Base-by-base conservation (phyloP, 2,329 filamentous ascomycete genomes). In the Talaromyces sp. region DNA sequence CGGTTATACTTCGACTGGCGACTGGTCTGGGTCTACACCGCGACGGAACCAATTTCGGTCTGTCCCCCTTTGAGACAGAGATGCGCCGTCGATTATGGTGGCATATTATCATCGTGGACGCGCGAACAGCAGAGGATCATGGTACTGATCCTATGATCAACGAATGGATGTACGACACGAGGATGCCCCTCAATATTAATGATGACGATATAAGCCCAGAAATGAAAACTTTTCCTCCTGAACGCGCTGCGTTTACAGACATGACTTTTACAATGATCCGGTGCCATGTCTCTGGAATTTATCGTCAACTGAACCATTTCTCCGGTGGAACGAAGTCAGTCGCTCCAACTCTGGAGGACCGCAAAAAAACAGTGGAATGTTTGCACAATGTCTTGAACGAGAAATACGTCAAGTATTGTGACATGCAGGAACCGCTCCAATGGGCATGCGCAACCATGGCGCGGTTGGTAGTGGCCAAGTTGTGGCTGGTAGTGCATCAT, bases 401-500 rank as follows among this genome's bases (percentile, higher is more conserved):
- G 42, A 81, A 81, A 60, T 86, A 86, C 66, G 74, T 87, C 21
- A 75, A 76, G 40, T 78, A 86, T 62, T 82, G 81, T 58, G 74
- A 83, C 62, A 79, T 81, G 69, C 76, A 66, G 18, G 73, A 84
- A 52, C 80, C 83, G 0, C 76, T 91, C 1, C 86, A 86, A 66
- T 91, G 88, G 87, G 84, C 89, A 28, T 84, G 84, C 7, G 86
- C 85, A 3, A 89, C 88, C 31, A 81, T 91, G 25, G 83, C 86
- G 2, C 84, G 89, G 9, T 80, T 93, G 35, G 86, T 93, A 65
- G 84, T 92, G 76, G 87, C 87, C 59, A 93, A 92, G 75, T 86
- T 92, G 80, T 91, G 88, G 78, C 81, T 95, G 39, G 83, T 92
- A 64, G 83, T 91, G 2, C 90, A 93, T 69, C 87, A 93, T 68